phyloP scores from a whole-genome alignment of 768 basidiomycete species.

The Coprinellus micaceus region DNA sequence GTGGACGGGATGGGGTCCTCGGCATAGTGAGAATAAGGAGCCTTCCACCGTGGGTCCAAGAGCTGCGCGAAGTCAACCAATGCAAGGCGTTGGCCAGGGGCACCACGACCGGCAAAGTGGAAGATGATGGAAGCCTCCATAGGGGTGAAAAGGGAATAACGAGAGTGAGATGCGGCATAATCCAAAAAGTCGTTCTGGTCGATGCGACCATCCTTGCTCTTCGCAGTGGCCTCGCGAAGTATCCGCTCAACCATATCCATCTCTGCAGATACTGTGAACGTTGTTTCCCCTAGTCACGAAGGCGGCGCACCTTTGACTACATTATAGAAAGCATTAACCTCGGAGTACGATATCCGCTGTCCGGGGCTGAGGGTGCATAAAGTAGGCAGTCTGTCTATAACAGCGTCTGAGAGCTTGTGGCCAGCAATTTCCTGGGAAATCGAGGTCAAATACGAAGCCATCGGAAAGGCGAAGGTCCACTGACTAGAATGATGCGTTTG shows the following conservation, averaged over 20 bases:
- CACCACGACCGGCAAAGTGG: conserved; percentile 91
- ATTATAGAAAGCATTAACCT: conserved; percentile 97
- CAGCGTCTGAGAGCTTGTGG: conserved; percentile 93
- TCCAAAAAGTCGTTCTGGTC: conserved; percentile 95
- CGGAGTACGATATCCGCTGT: conserved; percentile 90
- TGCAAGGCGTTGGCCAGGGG: conserved; percentile 64
- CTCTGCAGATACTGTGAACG: conserved; percentile 56
- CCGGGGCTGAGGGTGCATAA: conserved; percentile 87
- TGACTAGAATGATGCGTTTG: conserved; percentile 88
- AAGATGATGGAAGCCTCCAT: conserved; percentile 99
- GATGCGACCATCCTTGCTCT: conserved; percentile 93
- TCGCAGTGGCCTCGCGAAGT: conserved; percentile 84
- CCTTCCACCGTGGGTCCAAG: conserved; percentile 84
- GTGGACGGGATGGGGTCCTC: too few relatives aligned
- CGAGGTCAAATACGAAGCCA: conserved; percentile 4
- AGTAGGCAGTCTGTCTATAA: conserved; percentile 90
- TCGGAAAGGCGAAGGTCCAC: conserved; percentile 21
- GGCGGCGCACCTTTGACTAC: conserved; percentile 83
- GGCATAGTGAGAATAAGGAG: conserved; percentile 56
- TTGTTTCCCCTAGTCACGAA: too few relatives aligned
- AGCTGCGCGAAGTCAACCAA: conserved; percentile 90
- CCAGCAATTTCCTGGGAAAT: conserved; percentile 81
- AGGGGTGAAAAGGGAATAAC: conserved; percentile 93
- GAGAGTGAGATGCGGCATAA: conserved; percentile 77
- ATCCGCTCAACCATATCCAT: too few relatives aligned